Percentiles rank a stretch among this genome's conserved stretches.
Conservation (phyloP, 805 yeast genomes). For the Myxozyma kluyveri region DNA sequence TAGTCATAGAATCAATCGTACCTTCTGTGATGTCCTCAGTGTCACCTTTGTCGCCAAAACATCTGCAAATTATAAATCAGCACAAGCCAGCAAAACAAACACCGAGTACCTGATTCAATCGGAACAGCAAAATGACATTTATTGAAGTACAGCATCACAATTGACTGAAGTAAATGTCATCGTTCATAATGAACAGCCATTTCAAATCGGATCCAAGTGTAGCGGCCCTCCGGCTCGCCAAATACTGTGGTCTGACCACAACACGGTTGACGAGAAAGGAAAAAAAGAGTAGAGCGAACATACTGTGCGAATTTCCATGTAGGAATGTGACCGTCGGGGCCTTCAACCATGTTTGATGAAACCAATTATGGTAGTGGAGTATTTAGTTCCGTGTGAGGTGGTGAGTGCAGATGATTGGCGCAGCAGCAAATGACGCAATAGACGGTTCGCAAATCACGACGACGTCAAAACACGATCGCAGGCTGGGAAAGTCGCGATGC, state of each 20-base stretch:
- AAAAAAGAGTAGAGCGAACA: conserved; percentile 12
- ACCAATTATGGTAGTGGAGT: neutral
- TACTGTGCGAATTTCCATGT: conserved; percentile 37
- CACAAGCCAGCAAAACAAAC: neutral
- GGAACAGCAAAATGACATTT: neutral
- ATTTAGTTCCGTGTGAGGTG: neutral
- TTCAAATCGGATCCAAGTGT: neutral
- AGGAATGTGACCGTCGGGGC: conserved; percentile 26
- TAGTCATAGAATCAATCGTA: neutral
- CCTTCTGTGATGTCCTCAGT: conserved; percentile 66
- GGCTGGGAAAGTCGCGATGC: conserved; percentile 1
- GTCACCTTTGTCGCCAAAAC: conserved; percentile 98
- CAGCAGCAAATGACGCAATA: neutral
- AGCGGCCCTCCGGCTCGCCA: neutral
- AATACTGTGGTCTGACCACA: neutral
- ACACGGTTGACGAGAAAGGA: neutral
- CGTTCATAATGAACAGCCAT: too few species aligned
- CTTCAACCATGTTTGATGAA: conserved; percentile 24
- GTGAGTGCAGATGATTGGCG: too few species aligned
- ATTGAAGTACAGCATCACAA: too few species aligned
- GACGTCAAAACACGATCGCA: neutral
- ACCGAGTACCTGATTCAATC: neutral
- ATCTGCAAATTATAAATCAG: conserved; percentile 38
- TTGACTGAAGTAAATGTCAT: too few species aligned
- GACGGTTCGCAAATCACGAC: neutral